Base-by-base conservation (phyloP, 2,329 filamentous ascomycete species). In the Apiospora kogelbergensis region DNA sequence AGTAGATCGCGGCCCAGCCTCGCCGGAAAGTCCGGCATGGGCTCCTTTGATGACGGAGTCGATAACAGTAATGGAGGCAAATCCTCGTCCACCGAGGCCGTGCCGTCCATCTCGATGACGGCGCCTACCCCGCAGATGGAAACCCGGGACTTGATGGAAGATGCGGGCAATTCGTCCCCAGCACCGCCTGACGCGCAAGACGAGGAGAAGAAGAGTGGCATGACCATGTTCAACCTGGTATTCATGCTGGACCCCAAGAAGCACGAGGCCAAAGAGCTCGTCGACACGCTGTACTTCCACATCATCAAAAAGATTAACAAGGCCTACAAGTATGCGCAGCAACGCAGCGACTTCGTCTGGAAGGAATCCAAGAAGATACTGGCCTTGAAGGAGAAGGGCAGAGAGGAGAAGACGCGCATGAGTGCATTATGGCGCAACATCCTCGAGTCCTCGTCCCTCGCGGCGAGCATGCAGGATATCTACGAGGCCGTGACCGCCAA, bases 141-240 rank as follows among this genome's bases (percentile, higher is more conserved):
- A 63, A 72, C 68, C 2, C 74, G 68, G 30, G 76, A 77, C 67
- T 74, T 74, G 71, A 74, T 73, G 4, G 78, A 78, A 53, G 76
- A 77, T n/a, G 72, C 71, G n/a, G 78, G 70, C n/a, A 80, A 76
- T 65, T 79, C 77, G 40, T 60, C 53, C 20, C 53, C 53, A 9
- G 78, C 80, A 76, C 79, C 77, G 17, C 79, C 76, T 11, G 81
- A 80, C 17, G 72, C 48, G 3, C 70, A 71, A 41, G 73, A 77
- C 63, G 83, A 91, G 71, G 85, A 89, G 76, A 90, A 93, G 77
- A 84, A 84, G 73, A 89, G 86, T 72, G 88, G 89, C 63, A 95
- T 98, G 93, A 94, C 91, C 71, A 98, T 98, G 95, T 99, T 99
- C 81, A 97, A 98, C 79, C 88, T 98, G 13, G 94, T 98, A 30